Conservation (phyloP, 2,329 filamentous ascomycete species). For the Hypoxylon sp. region DNA sequence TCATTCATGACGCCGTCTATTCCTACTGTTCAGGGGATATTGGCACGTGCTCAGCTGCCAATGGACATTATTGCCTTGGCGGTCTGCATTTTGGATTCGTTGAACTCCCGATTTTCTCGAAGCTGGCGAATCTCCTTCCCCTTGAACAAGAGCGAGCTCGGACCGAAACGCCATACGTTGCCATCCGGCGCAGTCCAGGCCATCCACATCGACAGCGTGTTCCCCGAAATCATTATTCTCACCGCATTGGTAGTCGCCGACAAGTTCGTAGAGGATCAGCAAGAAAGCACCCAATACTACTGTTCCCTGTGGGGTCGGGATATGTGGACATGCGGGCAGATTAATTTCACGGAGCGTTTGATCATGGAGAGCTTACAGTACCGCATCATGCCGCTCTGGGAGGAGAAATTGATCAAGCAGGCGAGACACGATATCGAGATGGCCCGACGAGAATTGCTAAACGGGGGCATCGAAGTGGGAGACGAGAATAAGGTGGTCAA, state of each 20-base stretch:
- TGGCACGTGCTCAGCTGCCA: slow-evolving; percentile 65
- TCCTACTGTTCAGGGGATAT: slow-evolving; percentile 66
- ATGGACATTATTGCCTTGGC: slow-evolving; percentile 70
- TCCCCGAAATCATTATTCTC: slow-evolving; percentile 70
- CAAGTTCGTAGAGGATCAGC: slow-evolving; percentile 70
- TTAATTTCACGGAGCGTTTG: slow-evolving; percentile 70
- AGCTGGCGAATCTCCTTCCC: slow-evolving; percentile 69
- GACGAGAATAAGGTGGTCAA: slow-evolving; percentile 39
- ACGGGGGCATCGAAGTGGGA: slow-evolving; percentile 36
- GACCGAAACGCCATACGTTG: slow-evolving; percentile 55
- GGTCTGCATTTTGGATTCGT: slow-evolving; percentile 72
- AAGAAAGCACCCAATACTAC: slow-evolving; percentile 63
- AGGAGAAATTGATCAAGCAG: slow-evolving; percentile 64
- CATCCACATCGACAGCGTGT: slow-evolving; percentile 67
- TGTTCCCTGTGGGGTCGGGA: slow-evolving; percentile 61
- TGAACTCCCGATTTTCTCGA: slow-evolving; percentile 69
- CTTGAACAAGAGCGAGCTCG: slow-evolving; percentile 46
- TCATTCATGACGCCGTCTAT: slow-evolving; percentile 68
- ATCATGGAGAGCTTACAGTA: slow-evolving; percentile 72
- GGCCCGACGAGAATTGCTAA: slow-evolving; percentile 54
- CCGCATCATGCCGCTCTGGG: slow-evolving; percentile 68
- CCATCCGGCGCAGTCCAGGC: slow-evolving; percentile 48
- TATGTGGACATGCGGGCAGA: slow-evolving; percentile 67
- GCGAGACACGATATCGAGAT: slow-evolving; percentile 71
- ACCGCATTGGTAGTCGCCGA: slow-evolving; percentile 69